phyloP scores from a whole-genome alignment of 306 rosid genomes.

The Vicia villosa region DNA sequence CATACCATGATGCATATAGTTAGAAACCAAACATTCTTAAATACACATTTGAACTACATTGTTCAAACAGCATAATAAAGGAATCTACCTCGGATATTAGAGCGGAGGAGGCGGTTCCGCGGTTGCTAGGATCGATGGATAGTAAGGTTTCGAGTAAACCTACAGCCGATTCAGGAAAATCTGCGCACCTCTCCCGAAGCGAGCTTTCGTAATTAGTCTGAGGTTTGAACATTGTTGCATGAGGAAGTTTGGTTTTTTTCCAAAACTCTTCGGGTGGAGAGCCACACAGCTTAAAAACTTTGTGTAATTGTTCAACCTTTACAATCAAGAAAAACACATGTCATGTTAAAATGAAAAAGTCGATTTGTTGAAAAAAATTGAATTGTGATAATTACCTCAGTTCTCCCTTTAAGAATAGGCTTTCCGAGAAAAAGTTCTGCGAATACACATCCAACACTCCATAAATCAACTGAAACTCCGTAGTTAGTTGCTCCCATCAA shows the following conservation, averaged over 20 bases:
- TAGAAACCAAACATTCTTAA: slow-evolving; percentile 21
- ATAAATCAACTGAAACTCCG: slow-evolving; percentile 84
- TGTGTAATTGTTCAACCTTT: slow-evolving; percentile 96
- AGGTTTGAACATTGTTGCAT: slow-evolving; percentile 86
- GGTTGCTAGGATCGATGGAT: slow-evolving; percentile 64
- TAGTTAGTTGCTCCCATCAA: slow-evolving; percentile 91
- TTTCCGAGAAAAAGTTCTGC: slow-evolving; percentile 80
- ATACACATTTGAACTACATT: background rate
- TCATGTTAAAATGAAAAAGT: slow-evolving; percentile 3
- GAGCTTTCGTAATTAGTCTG: slow-evolving; percentile 70
- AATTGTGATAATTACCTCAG: slow-evolving; percentile 62
- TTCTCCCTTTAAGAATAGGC: slow-evolving; percentile 95
- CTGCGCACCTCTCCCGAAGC: slow-evolving; percentile 65
- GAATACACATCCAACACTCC: slow-evolving; percentile 98
- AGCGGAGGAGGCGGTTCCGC: slow-evolving; percentile 93
- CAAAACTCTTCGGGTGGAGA: slow-evolving; percentile 91
- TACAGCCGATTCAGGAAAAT: slow-evolving; percentile 60
- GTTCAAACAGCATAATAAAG: slow-evolving; percentile 8
- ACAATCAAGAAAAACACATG: slow-evolving; percentile 15
- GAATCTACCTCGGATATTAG: slow-evolving; percentile 75
- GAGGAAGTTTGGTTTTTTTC: slow-evolving; percentile 84
- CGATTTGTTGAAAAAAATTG: no score
- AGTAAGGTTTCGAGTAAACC: slow-evolving; percentile 70
- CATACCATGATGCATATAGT: slow-evolving; percentile 16
- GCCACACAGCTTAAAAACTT: slow-evolving; percentile 91